A percentile compares a stretch with the other conserved stretches of the same genome.
These are phyloP conservation scores for Miscanthus lutarioriparius DNA, from an alignment of 176 grass and related monocot species.

Conservation along the genomic window DNA sequence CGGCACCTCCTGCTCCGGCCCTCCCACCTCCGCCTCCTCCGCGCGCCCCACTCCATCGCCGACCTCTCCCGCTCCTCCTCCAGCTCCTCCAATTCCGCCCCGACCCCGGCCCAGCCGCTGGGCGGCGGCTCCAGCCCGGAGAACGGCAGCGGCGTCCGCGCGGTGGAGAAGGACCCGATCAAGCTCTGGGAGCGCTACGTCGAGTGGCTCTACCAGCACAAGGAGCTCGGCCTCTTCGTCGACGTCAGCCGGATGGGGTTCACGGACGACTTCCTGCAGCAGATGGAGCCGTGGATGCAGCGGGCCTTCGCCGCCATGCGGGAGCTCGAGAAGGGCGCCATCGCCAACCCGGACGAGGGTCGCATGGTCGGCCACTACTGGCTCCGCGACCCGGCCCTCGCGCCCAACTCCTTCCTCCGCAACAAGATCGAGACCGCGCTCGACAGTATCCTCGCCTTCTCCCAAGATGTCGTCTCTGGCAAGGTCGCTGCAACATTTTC, in stretches of 20 bases:
- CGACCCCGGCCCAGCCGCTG: conserved; percentile 21
- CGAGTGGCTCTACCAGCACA: conserved; percentile 99
- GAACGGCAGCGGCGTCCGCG: conserved; percentile 11
- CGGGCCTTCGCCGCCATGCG: conserved; percentile 70
- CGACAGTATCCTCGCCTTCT: conserved; percentile 76
- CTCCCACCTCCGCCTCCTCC: conserved; percentile 66
- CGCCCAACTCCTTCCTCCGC: conserved; percentile 73
- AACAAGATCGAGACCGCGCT: conserved; percentile 77
- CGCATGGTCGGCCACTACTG: conserved; percentile 98
- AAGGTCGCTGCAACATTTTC: conserved; percentile 47
- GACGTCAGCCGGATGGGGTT: conserved; percentile 98
- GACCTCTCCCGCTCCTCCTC: conserved; percentile 74
- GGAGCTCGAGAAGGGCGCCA: conserved; percentile 98
- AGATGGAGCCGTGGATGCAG: conserved; percentile 83
- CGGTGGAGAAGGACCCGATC: conserved; percentile 86
- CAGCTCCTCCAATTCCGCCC: conserved; percentile 30
- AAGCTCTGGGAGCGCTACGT: conserved; percentile 86
- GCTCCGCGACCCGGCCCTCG: conserved; percentile 72
- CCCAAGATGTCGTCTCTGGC: conserved; percentile 70
- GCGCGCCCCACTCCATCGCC: conserved; percentile 63
- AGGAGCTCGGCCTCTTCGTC: conserved; percentile 89
- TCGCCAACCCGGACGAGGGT: conserved; percentile 87
- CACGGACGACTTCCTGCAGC: conserved; percentile 73
- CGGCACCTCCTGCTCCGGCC: conserved; percentile 36
- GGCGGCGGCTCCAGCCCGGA: conserved; percentile 5